Conservation (phyloP, 371 early-diverging fungal genomes). For the Mucor sp. region DNA sequence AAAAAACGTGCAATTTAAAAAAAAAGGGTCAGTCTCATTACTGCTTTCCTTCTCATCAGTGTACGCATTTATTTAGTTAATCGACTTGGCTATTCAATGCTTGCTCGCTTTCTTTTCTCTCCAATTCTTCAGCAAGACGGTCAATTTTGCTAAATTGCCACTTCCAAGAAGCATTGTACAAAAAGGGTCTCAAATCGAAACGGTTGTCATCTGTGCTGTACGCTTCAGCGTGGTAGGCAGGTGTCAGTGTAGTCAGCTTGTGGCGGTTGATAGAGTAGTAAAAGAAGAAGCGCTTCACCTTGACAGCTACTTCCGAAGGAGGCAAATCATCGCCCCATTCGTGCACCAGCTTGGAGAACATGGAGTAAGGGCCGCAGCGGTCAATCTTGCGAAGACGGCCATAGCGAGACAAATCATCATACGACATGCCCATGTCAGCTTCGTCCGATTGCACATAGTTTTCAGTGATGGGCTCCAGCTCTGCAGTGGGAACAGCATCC, state of each 20-base stretch:
- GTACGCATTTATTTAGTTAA: conserved; percentile 1
- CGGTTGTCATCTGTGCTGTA: conserved; percentile 98
- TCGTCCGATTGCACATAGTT: conserved; percentile 87
- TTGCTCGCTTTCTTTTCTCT: conserved; percentile 14
- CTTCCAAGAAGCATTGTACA: conserved; percentile 88
- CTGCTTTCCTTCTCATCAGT: neutral
- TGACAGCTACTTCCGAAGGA: conserved; percentile 79
- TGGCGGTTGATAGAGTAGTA: conserved; percentile 97
- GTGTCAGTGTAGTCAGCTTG: conserved; percentile 96
- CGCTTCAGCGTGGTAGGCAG: conserved; percentile 93
- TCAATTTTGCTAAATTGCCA: conserved; percentile 94
- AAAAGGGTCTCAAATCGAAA: conserved; percentile 94
- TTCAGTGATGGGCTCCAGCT: conserved; percentile 88
- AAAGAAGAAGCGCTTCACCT: conserved; percentile 95
- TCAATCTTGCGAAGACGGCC: conserved; percentile 89
- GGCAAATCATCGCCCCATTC: conserved; percentile 71
- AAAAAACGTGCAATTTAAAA: neutral
- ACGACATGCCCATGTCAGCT: conserved; percentile 98
- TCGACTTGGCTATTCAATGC: conserved; percentile 26
- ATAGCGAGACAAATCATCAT: conserved; percentile 89
- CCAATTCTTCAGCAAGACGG: conserved; percentile 52
- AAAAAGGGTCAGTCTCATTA: neutral
- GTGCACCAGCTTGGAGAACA: conserved; percentile 85
- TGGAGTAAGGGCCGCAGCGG: conserved; percentile 89
- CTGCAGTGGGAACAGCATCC: conserved; percentile 92